Conservation (phyloP, 768 basidiomycete genomes). For the Termitomyces eurrhizus region DNA sequence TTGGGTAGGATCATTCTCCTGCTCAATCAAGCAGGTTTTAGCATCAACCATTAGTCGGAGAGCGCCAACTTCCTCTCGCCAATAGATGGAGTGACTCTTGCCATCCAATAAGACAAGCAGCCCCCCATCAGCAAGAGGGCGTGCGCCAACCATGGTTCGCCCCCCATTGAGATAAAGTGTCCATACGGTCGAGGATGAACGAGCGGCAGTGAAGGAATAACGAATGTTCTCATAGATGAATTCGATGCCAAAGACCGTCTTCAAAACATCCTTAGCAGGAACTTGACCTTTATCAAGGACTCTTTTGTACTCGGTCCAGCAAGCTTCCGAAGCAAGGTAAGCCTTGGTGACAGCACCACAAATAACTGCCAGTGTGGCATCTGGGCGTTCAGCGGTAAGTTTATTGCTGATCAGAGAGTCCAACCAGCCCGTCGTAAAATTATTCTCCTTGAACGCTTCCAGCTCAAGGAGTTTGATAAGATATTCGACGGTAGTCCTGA, state of each 20-base stretch:
- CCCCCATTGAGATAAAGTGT: slow-evolving; percentile 96
- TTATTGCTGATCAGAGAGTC: slow-evolving; percentile 96
- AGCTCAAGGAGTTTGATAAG: slow-evolving; percentile 96
- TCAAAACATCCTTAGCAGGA: slow-evolving; percentile 88
- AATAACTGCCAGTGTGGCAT: slow-evolving; percentile 87
- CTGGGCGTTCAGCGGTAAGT: slow-evolving; percentile 95
- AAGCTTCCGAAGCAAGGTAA: slow-evolving; percentile 83
- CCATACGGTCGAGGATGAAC: slow-evolving; percentile 86
- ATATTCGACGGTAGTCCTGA: slow-evolving; percentile 98
- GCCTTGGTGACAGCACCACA: slow-evolving; percentile 97
- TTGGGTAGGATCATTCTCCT: slow-evolving; percentile 99
- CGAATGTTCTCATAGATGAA: slow-evolving; percentile 97
- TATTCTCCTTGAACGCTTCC: slow-evolving; percentile 95
- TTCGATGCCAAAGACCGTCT: slow-evolving; percentile 94
- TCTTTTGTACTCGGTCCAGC: slow-evolving; percentile 90
- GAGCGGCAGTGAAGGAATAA: slow-evolving; percentile 93
- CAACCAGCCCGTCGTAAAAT: slow-evolving; percentile 97
- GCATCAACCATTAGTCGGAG: slow-evolving; percentile 91
- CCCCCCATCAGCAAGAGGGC: slow-evolving; percentile 93
- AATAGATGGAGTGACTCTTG: slow-evolving; percentile 95
- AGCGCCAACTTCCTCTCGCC: slow-evolving; percentile 97
- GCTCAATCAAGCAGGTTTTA: slow-evolving; percentile 97
- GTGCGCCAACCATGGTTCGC: slow-evolving; percentile 85
- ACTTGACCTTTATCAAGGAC: slow-evolving; percentile 98
- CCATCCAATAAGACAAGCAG: slow-evolving; percentile 89